phyloP scores from a whole-genome alignment of 768 basidiomycete species.

The Lentinula sp. region DNA sequence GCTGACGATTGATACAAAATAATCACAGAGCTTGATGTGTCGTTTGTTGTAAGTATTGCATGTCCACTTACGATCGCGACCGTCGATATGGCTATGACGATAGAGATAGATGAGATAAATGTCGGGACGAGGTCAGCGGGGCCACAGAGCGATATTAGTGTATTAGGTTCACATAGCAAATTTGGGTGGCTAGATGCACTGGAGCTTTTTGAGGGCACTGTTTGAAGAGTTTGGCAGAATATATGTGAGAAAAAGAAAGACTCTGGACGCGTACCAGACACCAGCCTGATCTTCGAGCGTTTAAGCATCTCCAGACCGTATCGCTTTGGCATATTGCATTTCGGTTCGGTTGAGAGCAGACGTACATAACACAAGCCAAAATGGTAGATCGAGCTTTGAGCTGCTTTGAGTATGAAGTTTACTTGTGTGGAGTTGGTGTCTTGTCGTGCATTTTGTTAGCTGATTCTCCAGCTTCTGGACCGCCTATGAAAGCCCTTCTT shows the following conservation, averaged over 20 bases:
- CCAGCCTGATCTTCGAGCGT: background rate
- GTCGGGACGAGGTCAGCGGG: no score
- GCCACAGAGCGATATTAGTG: no score
- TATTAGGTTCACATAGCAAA: no score
- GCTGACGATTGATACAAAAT: no score
- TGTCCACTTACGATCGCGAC: background rate
- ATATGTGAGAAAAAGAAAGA: background rate
- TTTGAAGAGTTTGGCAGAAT: background rate
- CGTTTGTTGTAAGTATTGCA: background rate
- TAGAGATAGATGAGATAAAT: no score
- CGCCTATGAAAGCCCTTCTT: no score
- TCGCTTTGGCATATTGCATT: background rate
- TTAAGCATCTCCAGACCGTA: background rate
- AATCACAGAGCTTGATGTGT: background rate
- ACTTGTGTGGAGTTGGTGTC: background rate
- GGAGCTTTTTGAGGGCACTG: no score
- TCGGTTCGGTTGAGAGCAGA: background rate
- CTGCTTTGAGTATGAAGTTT: background rate
- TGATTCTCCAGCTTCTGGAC: background rate
- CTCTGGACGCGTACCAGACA: background rate
- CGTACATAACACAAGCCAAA: background rate
- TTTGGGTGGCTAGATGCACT: no score
- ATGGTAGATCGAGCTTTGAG: background rate
- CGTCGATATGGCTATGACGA: background rate
- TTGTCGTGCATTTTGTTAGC: background rate